phyloP scores from a whole-genome alignment of 352 stramenopile species.

The Elongisporangium anandrum region DNA sequence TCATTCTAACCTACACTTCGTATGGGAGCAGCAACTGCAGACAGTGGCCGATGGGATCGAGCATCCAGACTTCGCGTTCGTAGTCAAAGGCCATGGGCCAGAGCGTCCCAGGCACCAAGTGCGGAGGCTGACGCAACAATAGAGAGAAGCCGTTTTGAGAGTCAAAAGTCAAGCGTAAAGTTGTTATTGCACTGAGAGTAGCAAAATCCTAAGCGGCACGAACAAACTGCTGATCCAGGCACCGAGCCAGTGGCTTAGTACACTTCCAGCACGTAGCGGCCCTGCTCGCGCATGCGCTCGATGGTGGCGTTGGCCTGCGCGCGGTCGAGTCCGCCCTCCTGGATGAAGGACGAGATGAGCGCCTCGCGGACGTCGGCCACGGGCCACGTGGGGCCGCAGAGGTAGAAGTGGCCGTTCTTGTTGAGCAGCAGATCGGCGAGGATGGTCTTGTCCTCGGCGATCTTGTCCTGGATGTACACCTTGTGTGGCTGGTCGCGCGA shows the following conservation, averaged over 20 bases:
- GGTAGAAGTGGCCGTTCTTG: slow-evolving; percentile 82
- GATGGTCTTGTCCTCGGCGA: slow-evolving; percentile 75
- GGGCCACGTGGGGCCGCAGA: slow-evolving; percentile 81
- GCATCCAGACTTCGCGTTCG: slow-evolving; percentile 38
- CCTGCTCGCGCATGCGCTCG: slow-evolving; percentile 75
- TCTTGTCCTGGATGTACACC: slow-evolving; percentile 89
- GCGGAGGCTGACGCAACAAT: background rate
- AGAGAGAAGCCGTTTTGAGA: slow-evolving; percentile 4
- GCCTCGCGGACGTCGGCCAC: slow-evolving; percentile 73
- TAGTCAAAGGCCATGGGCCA: slow-evolving; percentile 46
- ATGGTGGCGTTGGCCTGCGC: slow-evolving; percentile 69
- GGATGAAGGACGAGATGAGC: slow-evolving; percentile 49
- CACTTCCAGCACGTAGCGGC: slow-evolving; percentile 80
- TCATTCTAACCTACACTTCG: background rate
- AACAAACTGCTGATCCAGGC: too few species aligned
- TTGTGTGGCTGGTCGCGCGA: slow-evolving; percentile 88
- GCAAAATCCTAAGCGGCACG: background rate
- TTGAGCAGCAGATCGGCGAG: slow-evolving; percentile 67
- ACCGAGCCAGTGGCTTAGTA: slow-evolving; percentile 43
- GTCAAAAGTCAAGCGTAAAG: background rate
- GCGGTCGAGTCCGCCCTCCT: slow-evolving; percentile 48
- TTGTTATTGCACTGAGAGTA: background rate
- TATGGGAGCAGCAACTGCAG: slow-evolving; percentile 26
- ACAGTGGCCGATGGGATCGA: slow-evolving; percentile 26
- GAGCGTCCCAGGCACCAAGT: slow-evolving; percentile 32